Percentiles rank a stretch among this genome's conserved stretches.
Conservation (phyloP, 805 yeast species). For the Cyberlindnera veronae region DNA sequence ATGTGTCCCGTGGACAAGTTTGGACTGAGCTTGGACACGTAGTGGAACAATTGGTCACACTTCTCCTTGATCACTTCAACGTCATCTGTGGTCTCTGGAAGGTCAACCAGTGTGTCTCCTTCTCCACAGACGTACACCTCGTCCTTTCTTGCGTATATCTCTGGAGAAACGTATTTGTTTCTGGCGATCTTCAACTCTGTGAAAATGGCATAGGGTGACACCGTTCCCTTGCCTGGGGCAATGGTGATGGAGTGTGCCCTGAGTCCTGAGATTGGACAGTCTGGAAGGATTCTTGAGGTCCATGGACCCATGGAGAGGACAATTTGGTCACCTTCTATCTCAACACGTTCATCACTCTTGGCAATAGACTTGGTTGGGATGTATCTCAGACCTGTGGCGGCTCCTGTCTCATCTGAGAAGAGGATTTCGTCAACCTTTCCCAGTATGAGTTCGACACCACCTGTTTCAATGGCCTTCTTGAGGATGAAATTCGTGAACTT, state of each 20-base stretch:
- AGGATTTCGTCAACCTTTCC: slow-evolving; percentile 78
- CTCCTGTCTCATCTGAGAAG: slow-evolving; percentile 58
- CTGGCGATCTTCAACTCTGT: slow-evolving; percentile 81
- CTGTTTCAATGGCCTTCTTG: slow-evolving; percentile 75
- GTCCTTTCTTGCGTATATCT: slow-evolving; percentile 89
- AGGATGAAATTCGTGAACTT: slow-evolving; percentile 84
- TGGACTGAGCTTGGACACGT: slow-evolving; percentile 73
- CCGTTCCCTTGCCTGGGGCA: slow-evolving; percentile 70
- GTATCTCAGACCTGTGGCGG: slow-evolving; percentile 71
- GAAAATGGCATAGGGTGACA: slow-evolving; percentile 91
- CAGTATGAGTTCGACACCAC: slow-evolving; percentile 76
- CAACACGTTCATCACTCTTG: slow-evolving; percentile 33
- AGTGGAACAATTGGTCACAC: slow-evolving; percentile 82
- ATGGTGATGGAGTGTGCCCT: slow-evolving; percentile 95
- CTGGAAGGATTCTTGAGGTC: slow-evolving; percentile 88
- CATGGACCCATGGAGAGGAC: slow-evolving; percentile 93
- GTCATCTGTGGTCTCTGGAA: slow-evolving; percentile 93
- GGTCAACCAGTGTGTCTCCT: slow-evolving; percentile 84
- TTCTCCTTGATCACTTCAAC: slow-evolving; percentile 83
- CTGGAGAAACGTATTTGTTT: slow-evolving; percentile 78
- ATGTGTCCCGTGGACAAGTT: slow-evolving; percentile 71
- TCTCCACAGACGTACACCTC: slow-evolving; percentile 98
- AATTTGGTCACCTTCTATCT: slow-evolving; percentile 68
- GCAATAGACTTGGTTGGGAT: slow-evolving; percentile 32
- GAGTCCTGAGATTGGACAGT: slow-evolving; percentile 90